Conservation (phyloP, 768 basidiomycete genomes). For the Tylopilus sp. region DNA sequence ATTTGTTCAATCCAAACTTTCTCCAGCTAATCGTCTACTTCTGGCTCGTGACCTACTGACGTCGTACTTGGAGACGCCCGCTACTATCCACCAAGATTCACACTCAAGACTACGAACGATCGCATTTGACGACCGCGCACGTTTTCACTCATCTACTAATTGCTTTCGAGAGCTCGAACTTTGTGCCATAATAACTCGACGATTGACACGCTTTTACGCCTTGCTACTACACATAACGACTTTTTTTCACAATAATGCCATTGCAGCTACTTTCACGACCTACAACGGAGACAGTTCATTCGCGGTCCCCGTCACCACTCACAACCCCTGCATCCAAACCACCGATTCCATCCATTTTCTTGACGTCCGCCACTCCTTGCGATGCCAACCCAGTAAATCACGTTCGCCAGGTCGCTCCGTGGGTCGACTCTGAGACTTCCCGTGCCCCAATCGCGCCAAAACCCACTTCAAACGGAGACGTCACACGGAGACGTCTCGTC, state of each 20-base stretch:
- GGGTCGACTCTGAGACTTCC: constrained; percentile 15
- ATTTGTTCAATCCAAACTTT: constrained; percentile 19
- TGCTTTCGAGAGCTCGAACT: constrained; percentile 14
- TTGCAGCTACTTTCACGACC: constrained; percentile 31
- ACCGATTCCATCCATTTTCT: constrained; percentile 59
- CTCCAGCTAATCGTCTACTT: constrained; percentile 22
- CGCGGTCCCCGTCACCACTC: constrained; percentile 27
- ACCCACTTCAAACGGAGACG: constrained; percentile 8
- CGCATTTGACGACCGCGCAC: constrained; percentile 24
- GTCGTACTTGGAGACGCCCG: constrained; percentile 11
- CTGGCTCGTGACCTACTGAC: constrained; percentile 16
- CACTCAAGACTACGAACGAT: constrained; percentile 22
- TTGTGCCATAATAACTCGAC: constrained; percentile 28
- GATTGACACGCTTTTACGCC: constrained; percentile 15
- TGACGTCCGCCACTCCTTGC: constrained; percentile 66
- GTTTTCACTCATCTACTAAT: constrained; percentile 8
- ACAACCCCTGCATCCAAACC: constrained; percentile 28
- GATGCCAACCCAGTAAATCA: constrained; percentile 37
- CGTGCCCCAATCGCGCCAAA: constrained; percentile 31
- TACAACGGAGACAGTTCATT: constrained; percentile 22
- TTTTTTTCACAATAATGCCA: constrained; percentile 27
- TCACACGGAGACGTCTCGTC: constrained; percentile 49
- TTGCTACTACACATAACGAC: constrained; percentile 25
- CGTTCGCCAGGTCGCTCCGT: constrained; percentile 25
- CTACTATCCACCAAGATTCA: constrained; percentile 15